Percentiles rank a stretch among this genome's conserved stretches.
Conservation (phyloP, 345 rosid species). For the Hypericum androsaemum region DNA sequence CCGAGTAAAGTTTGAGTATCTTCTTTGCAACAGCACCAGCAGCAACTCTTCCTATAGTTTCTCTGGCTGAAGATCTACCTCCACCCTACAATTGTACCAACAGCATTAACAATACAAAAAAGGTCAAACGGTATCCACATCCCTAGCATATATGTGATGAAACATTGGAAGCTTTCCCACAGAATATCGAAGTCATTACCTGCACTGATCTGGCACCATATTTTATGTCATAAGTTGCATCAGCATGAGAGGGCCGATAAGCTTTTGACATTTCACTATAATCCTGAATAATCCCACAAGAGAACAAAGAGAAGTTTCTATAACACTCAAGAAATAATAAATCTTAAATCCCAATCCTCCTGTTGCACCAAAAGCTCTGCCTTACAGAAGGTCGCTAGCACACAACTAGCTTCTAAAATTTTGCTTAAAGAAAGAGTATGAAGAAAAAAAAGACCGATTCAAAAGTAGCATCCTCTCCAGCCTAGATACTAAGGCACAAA, state of each 20-base stretch:
- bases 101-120: constrained; percentile 9
- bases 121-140: background rate
- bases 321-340: background rate
- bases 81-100: constrained; percentile 58
- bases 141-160: background rate
- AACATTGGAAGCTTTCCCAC: background rate
- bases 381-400: too few species aligned
- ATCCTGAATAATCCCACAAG: constrained; percentile 44
- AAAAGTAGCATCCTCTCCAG: too few species aligned
- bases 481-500: too few species aligned
- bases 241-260: constrained; percentile 98
- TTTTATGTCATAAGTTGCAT: constrained; percentile 98
- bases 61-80: constrained; percentile 98
- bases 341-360: background rate
- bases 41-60: constrained; percentile 97
- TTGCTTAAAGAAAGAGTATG: too few species aligned
- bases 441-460: too few species aligned
- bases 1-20: constrained; percentile 62
- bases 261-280: constrained; percentile 92
- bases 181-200: constrained; percentile 29
- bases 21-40: constrained; percentile 96
- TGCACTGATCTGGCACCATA: constrained; percentile 94
- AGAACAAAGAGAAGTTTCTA: constrained; percentile 4
- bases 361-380: too few species aligned
- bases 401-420: background rate